These are phyloP conservation scores for Fusarium acutatum DNA, from an alignment of 2,329 filamentous ascomycete genomes.

Conservation along the genomic window DNA sequence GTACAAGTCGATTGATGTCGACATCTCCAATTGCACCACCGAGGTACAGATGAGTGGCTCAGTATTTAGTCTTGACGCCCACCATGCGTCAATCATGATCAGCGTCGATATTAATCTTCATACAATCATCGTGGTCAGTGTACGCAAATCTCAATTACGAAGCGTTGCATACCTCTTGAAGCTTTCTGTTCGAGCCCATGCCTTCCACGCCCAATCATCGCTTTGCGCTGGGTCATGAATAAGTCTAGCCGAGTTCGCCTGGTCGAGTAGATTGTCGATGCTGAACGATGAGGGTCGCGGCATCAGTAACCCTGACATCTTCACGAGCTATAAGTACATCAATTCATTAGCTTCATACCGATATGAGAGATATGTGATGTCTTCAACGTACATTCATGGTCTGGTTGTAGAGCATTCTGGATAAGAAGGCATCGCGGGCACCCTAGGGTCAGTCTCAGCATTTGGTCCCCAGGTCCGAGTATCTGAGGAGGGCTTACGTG, in stretches of 20 bases:
- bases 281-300: neutral
- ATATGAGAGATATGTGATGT: accelerated
- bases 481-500: neutral
- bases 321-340: accelerated
- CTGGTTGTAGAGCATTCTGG: neutral
- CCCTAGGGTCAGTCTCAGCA: accelerated
- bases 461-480: accelerated
- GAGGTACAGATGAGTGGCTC: neutral
- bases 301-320: neutral
- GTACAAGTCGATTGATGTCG: neutral
- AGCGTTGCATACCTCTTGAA: neutral
- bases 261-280: neutral
- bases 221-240: neutral
- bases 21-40: neutral
- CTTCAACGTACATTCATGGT: neutral
- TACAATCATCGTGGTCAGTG: accelerated
- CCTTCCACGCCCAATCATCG: neutral
- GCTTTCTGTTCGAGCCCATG: slow-evolving; percentile 1
- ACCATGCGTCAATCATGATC: slow-evolving; percentile 1
- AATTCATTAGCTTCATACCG: accelerated
- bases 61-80: neutral
- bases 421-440: neutral
- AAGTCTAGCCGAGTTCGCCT: neutral
- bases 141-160: accelerated
- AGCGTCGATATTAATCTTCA: neutral